Evolutionary conservation across 164 flowering plant species (phyloP).

Genomic region (Magnolia changhungtana): DNA sequence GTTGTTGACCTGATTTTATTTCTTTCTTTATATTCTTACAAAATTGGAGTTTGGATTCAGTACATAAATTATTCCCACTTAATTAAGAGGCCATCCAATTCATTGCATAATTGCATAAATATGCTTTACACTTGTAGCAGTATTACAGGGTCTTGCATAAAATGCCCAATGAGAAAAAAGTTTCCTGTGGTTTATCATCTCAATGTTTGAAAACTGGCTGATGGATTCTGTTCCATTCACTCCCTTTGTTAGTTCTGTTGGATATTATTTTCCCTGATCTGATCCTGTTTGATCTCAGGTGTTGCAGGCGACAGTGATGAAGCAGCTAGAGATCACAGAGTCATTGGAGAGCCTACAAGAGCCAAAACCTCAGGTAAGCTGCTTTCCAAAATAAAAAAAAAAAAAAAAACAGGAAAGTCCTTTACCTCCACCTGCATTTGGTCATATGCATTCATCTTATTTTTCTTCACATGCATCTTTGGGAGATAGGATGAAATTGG

Average conservation of each 20-base stretch:
- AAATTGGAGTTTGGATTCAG: too few species aligned
- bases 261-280: not conserved
- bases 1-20: too few species aligned
- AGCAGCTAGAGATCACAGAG: conserved; percentile 61
- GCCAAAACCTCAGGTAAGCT: conserved; percentile 54
- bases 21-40: too few species aligned
- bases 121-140: not conserved
- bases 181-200: not conserved
- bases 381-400: not conserved
- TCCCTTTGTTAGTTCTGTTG: not conserved
- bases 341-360: conserved; percentile 45
- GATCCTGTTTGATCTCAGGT: conserved; percentile 38
- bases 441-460: too few species aligned
- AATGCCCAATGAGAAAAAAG: not conserved
- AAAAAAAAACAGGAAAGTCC: too few species aligned
- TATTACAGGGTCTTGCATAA: not conserved
- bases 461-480: too few species aligned
- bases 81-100: too few species aligned
- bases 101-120: not conserved
- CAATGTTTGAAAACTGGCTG: not conserved
- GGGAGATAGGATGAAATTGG: too few species aligned
- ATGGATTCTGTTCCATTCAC: not conserved
- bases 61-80: too few species aligned
- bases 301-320: conserved; percentile 59
- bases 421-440: too few species aligned